Conservation (phyloP, 2,329 filamentous ascomycete genomes). For the Fusarium pilosicola region DNA sequence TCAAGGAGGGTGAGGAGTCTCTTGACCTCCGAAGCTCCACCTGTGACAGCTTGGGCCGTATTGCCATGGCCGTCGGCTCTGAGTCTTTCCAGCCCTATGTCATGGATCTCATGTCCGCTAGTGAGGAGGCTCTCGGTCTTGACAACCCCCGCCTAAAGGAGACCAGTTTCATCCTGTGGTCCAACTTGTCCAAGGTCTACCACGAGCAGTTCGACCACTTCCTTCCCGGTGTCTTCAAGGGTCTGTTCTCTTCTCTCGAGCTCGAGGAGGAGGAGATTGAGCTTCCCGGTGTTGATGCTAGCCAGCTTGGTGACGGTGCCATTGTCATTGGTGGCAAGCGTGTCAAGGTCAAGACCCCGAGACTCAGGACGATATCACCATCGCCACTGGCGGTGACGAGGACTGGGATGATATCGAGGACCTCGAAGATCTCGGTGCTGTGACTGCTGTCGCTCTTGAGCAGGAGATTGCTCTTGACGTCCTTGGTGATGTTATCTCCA, state of each 20-base stretch:
- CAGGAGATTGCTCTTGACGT: constrained; percentile 98
- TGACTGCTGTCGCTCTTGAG: constrained; percentile 90
- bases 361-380: constrained; percentile 65
- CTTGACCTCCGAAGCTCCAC: constrained; percentile 89
- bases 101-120: constrained; percentile 87
- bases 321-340: constrained; percentile 85
- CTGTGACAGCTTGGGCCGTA: constrained; percentile 92
- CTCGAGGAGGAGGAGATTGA: constrained; percentile 90
- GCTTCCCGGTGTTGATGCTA: constrained; percentile 67
- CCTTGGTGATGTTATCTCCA: constrained; percentile 88
- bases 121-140: constrained; percentile 88
- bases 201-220: constrained; percentile 83
- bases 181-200: constrained; percentile 93
- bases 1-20: constrained; percentile 91
- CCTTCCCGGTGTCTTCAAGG: constrained; percentile 79
- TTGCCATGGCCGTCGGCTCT: constrained; percentile 87
- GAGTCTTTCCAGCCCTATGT: constrained; percentile 92
- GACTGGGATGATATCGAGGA: constrained; percentile 74
- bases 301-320: constrained; percentile 77
- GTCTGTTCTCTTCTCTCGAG: constrained; percentile 85
- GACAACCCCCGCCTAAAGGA: constrained; percentile 92
- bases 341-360: constrained; percentile 75
- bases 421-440: constrained; percentile 83
- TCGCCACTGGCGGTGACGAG: constrained; percentile 65
- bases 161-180: constrained; percentile 98